Evolutionary conservation across 73 alveolate species (phyloP), one percentile per base, ranked within the genome.

Genomic region (Halteria grandinella): DNA sequence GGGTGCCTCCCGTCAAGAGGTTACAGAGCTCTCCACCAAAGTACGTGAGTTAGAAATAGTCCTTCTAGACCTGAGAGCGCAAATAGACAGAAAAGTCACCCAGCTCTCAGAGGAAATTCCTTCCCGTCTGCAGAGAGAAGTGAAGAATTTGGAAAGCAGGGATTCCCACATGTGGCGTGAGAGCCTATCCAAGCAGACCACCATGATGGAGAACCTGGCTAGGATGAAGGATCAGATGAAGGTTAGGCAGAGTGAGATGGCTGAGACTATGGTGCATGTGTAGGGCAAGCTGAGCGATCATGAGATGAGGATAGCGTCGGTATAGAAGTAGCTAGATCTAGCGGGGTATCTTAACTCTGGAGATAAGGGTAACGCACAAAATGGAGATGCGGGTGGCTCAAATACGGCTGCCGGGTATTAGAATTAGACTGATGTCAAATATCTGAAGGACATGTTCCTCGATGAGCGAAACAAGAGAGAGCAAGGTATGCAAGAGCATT

Each of bases 91-190:
- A 20, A 40, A 87, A 50, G 24, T 87, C 12, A 77, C 63, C 37
- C 71, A 64, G 43, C 31, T 87, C 24, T 48, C 49, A 11, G 95
- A 87, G 39, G 95, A 87, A 48, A 80, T 87, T 27, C 95, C 95
- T 0, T 69, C 58, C 39, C 33, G 87, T 10, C 85, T 87, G 12
- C 58, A 78, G 29, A 55, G 89, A 51, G 95, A 87, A 48, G 55
- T 87, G 32, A 87, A 81, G 55, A 45, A 23, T 49, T 71, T 87
- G 0, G 90, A 87, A 52, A 62, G 60, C 11, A 31, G 95, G 10
- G 95, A 87, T 57, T 23, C 63, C 29, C 66, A 63, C 48, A 55
- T 71, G 10, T 87, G 95, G 91, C 80, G 74, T 45, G 95, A 87
- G 15, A 87, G 79, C 57, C 33, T 53, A 0, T 44, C 49, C 20